Percentiles rank a stretch among this genome's conserved stretches.
phyloP scores from a whole-genome alignment of 2,329 filamentous ascomycete species.

The Neurospora sp. region DNA sequence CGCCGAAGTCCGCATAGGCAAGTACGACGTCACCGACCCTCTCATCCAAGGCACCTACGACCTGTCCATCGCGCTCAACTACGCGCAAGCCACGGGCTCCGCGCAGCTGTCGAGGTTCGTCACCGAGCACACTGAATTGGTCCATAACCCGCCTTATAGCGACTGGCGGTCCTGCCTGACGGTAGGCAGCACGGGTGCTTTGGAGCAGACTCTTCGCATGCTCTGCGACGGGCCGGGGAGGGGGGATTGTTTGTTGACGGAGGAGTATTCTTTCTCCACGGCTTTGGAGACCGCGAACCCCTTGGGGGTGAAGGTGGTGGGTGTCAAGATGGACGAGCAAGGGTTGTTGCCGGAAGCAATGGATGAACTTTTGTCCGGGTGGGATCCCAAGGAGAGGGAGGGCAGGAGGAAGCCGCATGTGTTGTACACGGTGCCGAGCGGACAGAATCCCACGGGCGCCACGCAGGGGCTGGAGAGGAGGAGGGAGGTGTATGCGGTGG shows the following conservation, averaged over 20 bases:
- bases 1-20: constrained; percentile 57
- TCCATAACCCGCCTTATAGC: constrained; percentile 75
- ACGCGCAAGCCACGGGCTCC: constrained; percentile 77
- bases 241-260: constrained; percentile 71
- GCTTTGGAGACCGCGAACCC: constrained; percentile 49
- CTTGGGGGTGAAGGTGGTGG: constrained; percentile 41
- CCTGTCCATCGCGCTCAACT: constrained; percentile 84
- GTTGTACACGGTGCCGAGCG: constrained; percentile 57
- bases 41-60: constrained; percentile 43
- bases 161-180: constrained; percentile 85
- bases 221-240: constrained; percentile 55
- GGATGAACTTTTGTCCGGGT: constrained; percentile 40
- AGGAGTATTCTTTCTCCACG: constrained; percentile 85
- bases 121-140: constrained; percentile 90
- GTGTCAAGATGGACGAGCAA: constrained; percentile 42
- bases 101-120: constrained; percentile 84
- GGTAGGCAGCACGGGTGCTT: constrained; percentile 74
- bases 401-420: constrained; percentile 42
- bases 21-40: constrained; percentile 63
- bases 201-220: constrained; percentile 78
- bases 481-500: constrained; percentile 64
- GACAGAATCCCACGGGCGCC: constrained; percentile 85
- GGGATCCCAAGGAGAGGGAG: constrained; percentile 34
- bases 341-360: constrained; percentile 42
- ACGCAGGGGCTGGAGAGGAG: constrained; percentile 63